phyloP scores from a whole-genome alignment of 306 rosid genomes.

The Rubus idaeus region DNA sequence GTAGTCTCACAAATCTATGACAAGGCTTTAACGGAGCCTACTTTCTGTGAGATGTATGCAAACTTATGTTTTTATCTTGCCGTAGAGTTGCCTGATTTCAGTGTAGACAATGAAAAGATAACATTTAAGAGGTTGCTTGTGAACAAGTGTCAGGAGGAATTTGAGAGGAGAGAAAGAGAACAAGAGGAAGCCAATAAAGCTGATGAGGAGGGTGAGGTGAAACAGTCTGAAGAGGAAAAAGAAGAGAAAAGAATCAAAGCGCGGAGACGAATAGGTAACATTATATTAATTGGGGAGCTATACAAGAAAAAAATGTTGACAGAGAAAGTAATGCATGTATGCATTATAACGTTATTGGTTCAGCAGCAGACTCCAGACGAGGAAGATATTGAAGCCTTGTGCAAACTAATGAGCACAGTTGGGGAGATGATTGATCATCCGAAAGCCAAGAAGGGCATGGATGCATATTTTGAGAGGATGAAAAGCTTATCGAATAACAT shows the following conservation, averaged over 20 bases:
- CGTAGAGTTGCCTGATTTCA: conserved; percentile 74
- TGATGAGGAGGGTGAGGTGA: conserved; percentile 75
- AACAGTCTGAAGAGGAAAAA: conserved; percentile 67
- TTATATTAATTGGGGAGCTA: conserved; percentile 91
- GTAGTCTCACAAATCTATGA: conserved; percentile 96
- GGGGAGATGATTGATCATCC: conserved; percentile 96
- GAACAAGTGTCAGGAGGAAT: conserved; percentile 96
- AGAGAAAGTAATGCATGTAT: conserved; percentile 91
- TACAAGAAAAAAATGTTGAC: conserved; percentile 96
- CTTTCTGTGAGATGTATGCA: conserved; percentile 99
- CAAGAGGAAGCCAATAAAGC: conserved; percentile 90
- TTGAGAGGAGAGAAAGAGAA: conserved; percentile 95
- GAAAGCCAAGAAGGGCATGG: conserved; percentile 82
- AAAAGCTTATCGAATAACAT: conserved; percentile 61
- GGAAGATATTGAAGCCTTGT: conserved; percentile 90
- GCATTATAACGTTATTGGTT: conserved; percentile 79
- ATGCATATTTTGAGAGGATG: conserved; percentile 80
- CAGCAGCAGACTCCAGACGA: conserved; percentile 82
- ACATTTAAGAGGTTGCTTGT: conserved; percentile 86
- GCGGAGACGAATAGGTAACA: conserved; percentile 93
- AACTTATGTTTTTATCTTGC: conserved; percentile 84
- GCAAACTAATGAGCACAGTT: conserved; percentile 96
- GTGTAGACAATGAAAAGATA: conserved; percentile 78
- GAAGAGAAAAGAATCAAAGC: conserved; percentile 77
- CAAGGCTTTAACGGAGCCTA: conserved; percentile 96